Evolutionary conservation across 2,329 filamentous ascomycete species (phyloP).

Genomic region (Albifimbria verrucaria): DNA sequence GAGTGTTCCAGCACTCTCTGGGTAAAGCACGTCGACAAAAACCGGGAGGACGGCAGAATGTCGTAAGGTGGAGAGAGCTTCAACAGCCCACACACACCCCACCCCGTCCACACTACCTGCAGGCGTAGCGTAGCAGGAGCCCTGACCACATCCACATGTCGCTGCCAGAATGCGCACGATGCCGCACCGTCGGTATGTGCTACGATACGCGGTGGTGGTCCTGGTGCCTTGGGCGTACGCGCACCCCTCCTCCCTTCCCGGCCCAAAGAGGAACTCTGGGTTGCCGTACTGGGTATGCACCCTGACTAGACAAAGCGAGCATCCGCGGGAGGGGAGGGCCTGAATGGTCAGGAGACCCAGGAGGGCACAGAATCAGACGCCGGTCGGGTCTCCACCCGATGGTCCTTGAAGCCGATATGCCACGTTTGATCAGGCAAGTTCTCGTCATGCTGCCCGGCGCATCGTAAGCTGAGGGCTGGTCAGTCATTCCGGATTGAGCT

Average conservation of each 20-base stretch:
- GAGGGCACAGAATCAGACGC: not conserved
- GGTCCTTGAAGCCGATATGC: not conserved
- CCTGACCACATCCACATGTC: not conserved
- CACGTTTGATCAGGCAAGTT: not conserved
- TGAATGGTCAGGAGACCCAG: not conserved
- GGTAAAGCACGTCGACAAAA: not conserved
- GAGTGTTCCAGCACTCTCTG: too few relatives aligned
- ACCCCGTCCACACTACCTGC: not conserved
- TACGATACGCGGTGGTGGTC: too few relatives aligned
- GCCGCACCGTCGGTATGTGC: not conserved
- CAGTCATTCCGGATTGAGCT: not conserved
- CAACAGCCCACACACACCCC: not conserved
- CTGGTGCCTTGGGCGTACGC: not conserved
- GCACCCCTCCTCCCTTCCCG: not conserved
- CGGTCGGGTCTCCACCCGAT: not conserved
- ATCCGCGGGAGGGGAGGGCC: not conserved
- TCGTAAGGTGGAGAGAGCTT: too few relatives aligned
- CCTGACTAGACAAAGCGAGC: not conserved
- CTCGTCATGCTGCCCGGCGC: not conserved
- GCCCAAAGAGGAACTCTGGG: not conserved
- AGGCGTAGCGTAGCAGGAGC: not conserved
- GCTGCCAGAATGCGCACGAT: not conserved
- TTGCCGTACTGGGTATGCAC: not conserved
- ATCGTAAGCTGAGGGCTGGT: not conserved
- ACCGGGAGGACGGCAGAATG: not conserved